These are phyloP conservation scores for Vinca minor DNA, from an alignment of 257 asterid genomes.

Conservation along the genomic window DNA sequence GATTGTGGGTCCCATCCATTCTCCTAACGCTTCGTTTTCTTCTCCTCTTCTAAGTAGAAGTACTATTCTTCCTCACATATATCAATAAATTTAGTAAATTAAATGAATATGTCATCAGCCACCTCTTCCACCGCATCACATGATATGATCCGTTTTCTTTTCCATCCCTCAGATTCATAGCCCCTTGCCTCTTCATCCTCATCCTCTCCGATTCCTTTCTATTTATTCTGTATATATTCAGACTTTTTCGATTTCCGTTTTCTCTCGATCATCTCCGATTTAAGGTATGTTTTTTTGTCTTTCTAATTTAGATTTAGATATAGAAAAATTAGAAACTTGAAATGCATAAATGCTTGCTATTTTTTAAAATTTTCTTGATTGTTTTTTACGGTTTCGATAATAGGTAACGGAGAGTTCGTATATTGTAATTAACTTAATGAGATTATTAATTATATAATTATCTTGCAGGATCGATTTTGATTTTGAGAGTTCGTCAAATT, in stretches of 20 bases:
- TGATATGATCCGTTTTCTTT: conserved; percentile 8
- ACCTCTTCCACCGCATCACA: conserved; percentile 1
- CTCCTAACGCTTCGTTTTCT: not conserved
- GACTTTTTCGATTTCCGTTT: too few relatives aligned
- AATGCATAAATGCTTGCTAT: not conserved
- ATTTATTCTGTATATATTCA: too few relatives aligned
- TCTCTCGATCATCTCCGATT: too few relatives aligned
- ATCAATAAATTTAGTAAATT: not conserved
- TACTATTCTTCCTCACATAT: conserved; percentile 5
- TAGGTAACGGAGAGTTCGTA: not conserved
- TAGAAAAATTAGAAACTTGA: too few relatives aligned
- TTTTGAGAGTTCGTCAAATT: not conserved
- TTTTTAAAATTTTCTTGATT: not conserved
- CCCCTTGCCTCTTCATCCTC: not conserved
- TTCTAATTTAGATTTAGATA: too few relatives aligned
- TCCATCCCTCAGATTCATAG: not conserved
- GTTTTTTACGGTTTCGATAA: too few relatives aligned
- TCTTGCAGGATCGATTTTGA: conserved; percentile 13
- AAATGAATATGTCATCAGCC: not conserved
- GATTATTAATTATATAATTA: too few relatives aligned
- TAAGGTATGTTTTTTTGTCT: conserved; percentile 1
- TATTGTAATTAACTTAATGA: conserved; percentile 1
- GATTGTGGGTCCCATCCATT: too few relatives aligned
- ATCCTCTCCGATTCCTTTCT: not conserved
- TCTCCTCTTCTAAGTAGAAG: not conserved